Evolutionary conservation across 805 yeast genomes (phyloP).

Genomic region (Yarrowia sp.): DNA sequence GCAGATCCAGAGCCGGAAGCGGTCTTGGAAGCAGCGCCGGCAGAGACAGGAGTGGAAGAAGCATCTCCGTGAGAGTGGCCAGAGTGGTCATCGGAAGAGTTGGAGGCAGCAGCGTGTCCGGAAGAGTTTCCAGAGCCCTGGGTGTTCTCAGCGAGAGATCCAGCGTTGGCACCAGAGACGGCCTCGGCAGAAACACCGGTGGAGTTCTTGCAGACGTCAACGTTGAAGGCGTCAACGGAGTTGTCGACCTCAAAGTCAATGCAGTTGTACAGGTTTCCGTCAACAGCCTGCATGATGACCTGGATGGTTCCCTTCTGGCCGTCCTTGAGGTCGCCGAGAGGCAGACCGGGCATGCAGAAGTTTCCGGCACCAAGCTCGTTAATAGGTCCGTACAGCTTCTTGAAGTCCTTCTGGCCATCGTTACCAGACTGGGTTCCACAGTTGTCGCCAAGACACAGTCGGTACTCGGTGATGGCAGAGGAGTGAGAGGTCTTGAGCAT

Average conservation of each 20-base stretch:
- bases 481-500: constrained; percentile 31
- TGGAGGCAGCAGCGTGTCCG: constrained; percentile 4
- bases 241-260: constrained; percentile 33
- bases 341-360: constrained; percentile 34
- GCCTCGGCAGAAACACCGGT: constrained; percentile 33
- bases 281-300: constrained; percentile 33
- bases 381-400: constrained; percentile 31
- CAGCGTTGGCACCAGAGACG: constrained; percentile 31
- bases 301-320: constrained; percentile 36
- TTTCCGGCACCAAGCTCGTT: constrained; percentile 33
- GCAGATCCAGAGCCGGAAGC: constrained; percentile 17
- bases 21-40: constrained; percentile 27
- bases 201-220: constrained; percentile 31
- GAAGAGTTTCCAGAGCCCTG: constrained; percentile 16
- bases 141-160: constrained; percentile 21
- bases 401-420: constrained; percentile 30
- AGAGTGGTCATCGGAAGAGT: background rate
- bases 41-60: constrained; percentile 29
- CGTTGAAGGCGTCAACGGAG: constrained; percentile 30
- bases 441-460: constrained; percentile 32
- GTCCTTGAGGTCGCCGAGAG: constrained; percentile 25
- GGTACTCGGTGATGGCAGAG: constrained; percentile 30
- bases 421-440: constrained; percentile 28
- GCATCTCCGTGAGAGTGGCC: background rate
- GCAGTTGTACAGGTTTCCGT: constrained; percentile 37